Percentiles rank a stretch among this genome's conserved stretches.
These are phyloP conservation scores for Aspergillus sp. DNA, from an alignment of 2,329 filamentous ascomycete genomes.

Conservation along the genomic window DNA sequence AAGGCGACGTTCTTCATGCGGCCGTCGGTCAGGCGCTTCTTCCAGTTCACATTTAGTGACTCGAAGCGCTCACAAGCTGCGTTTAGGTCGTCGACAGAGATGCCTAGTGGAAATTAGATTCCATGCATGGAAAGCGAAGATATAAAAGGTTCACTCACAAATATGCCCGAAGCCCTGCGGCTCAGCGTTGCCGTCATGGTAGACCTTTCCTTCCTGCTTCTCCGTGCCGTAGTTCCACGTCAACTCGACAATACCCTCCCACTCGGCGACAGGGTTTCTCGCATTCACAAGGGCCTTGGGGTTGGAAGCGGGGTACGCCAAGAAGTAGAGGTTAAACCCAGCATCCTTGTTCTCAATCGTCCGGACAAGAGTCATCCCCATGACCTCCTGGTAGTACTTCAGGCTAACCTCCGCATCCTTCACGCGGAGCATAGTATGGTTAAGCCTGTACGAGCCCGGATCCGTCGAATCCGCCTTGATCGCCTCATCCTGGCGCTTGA, in stretches of 20 bases:
- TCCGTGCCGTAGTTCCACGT: slow-evolving; percentile 82
- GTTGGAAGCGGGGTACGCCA: slow-evolving; percentile 72
- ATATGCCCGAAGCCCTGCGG: slow-evolving; percentile 96
- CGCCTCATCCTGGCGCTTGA: slow-evolving; percentile 75
- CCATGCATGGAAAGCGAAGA: neutral
- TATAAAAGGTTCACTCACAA: slow-evolving; percentile 57
- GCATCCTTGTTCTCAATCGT: slow-evolving; percentile 71
- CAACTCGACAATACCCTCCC: slow-evolving; percentile 85
- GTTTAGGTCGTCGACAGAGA: slow-evolving; percentile 86
- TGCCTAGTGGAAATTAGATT: slow-evolving; percentile 50
- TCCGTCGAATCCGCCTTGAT: slow-evolving; percentile 71
- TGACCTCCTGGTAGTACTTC: slow-evolving; percentile 79
- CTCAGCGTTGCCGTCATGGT: slow-evolving; percentile 89
- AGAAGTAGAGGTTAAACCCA: slow-evolving; percentile 89
- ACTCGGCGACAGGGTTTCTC: slow-evolving; percentile 64
- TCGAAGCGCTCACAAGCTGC: slow-evolving; percentile 88
- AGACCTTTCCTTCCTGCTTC: slow-evolving; percentile 78
- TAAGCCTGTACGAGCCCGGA: slow-evolving; percentile 70
- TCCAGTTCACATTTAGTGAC: slow-evolving; percentile 80
- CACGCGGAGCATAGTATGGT: slow-evolving; percentile 81
- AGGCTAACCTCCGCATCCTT: slow-evolving; percentile 77
- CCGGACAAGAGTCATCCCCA: slow-evolving; percentile 85
- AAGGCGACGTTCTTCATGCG: slow-evolving; percentile 93
- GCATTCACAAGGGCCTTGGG: slow-evolving; percentile 55
- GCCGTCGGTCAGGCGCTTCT: slow-evolving; percentile 92